Evolutionary conservation across 176 grass and related monocot genomes (phyloP).

Genomic region (Musa itinerans): DNA sequence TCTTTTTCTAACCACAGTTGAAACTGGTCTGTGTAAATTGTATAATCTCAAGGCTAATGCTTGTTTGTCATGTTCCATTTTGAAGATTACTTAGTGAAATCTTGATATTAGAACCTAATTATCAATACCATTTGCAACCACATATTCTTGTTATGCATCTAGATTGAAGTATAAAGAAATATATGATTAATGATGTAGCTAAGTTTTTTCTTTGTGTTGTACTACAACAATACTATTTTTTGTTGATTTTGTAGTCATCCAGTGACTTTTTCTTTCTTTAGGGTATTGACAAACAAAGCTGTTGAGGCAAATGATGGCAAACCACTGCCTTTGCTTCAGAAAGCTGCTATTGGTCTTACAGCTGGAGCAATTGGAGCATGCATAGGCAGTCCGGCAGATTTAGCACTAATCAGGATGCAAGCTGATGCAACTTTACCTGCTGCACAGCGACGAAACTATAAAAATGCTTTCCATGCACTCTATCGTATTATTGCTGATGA

Average conservation of each 20-base stretch:
- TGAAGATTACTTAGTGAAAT: not conserved
- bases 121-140: not conserved
- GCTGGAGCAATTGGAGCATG: conserved; percentile 84
- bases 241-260: not conserved
- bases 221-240: not conserved
- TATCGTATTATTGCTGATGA: conserved; percentile 85
- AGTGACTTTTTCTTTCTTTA: conserved; percentile 16
- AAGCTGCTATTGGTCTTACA: conserved; percentile 83
- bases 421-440: conserved; percentile 79
- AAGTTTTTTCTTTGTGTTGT: not conserved
- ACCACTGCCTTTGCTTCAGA: conserved; percentile 72
- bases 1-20: too few species aligned
- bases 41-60: not conserved
- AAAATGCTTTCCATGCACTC: conserved; percentile 89
- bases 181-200: not conserved
- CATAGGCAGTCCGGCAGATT: conserved; percentile 83
- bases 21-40: too few species aligned
- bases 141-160: not conserved
- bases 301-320: conserved; percentile 91
- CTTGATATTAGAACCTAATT: not conserved
- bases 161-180: not conserved
- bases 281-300: conserved; percentile 93
- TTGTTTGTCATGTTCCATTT: not conserved
- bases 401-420: conserved; percentile 91
- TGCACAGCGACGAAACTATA: conserved; percentile 71